Conservation (phyloP, 179 eudicot species). For the Heliamphora pulchella region DNA sequence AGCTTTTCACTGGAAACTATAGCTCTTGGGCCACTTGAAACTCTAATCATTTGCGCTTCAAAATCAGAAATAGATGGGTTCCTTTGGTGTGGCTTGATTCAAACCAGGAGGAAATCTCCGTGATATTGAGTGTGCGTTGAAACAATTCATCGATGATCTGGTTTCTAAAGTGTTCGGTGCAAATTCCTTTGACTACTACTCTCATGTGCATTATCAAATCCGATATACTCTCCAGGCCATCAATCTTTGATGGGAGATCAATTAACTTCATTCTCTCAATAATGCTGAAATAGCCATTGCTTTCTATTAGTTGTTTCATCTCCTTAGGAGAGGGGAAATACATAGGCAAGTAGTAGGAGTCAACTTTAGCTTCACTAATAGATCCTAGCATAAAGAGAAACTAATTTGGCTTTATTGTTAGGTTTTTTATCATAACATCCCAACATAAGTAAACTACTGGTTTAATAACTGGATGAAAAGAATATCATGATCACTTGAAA, state of each 20-base stretch:
- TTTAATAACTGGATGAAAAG: too few relatives aligned
- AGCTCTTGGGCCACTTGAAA: not conserved
- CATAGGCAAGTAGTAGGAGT: not conserved
- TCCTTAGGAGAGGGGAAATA: constrained; percentile 7
- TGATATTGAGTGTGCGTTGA: not conserved
- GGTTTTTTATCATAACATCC: too few relatives aligned
- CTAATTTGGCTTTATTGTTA: too few relatives aligned
- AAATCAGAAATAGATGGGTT: constrained; percentile 14
- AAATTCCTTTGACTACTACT: not conserved
- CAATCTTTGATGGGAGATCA: not conserved
- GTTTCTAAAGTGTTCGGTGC: constrained; percentile 1
- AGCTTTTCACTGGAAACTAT: not conserved
- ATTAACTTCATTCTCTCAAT: not conserved
- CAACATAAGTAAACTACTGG: too few relatives aligned
- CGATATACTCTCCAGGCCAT: not conserved
- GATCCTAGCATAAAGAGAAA: not conserved
- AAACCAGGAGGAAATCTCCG: not conserved
- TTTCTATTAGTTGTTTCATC: not conserved
- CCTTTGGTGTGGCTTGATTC: not conserved
- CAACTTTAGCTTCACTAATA: not conserved
- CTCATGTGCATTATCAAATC: not conserved
- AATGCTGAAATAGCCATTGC: constrained; percentile 10
- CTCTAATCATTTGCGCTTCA: constrained; percentile 10
- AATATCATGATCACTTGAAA: too few relatives aligned
- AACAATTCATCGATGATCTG: constrained; percentile 5